phyloP scores from a whole-genome alignment of 208 protist genomes.

The Trypanosomatidae sp. region DNA sequence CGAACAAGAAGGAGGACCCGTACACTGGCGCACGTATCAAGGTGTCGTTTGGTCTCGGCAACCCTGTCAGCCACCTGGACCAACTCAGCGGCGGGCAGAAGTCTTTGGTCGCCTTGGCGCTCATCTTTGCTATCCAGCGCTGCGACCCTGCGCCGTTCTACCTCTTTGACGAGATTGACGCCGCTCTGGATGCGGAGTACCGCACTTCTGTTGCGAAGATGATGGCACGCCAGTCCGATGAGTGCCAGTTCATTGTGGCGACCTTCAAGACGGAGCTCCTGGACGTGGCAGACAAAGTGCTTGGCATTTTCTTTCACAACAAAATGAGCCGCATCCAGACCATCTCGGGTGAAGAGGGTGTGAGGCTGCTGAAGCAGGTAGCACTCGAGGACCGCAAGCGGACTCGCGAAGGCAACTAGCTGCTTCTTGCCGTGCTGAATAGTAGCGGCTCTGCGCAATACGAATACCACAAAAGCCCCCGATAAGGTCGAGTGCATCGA shows the following conservation, averaged over 20 bases:
- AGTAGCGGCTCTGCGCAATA: background rate
- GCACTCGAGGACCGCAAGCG: slow-evolving; percentile 67
- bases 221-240: slow-evolving; percentile 89
- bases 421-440: too few species aligned
- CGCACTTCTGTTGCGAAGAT: slow-evolving; percentile 90
- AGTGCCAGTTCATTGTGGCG: slow-evolving; percentile 98
- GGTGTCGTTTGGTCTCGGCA: slow-evolving; percentile 88
- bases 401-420: slow-evolving; percentile 36
- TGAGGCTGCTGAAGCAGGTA: slow-evolving; percentile 57
- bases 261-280: slow-evolving; percentile 98
- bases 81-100: slow-evolving; percentile 98
- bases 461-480: background rate
- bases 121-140: slow-evolving; percentile 99
- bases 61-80: slow-evolving; percentile 78
- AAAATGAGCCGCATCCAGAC: slow-evolving; percentile 93
- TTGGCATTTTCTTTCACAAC: slow-evolving; percentile 96
- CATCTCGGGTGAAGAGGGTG: slow-evolving; percentile 73
- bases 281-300: slow-evolving; percentile 91
- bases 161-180: slow-evolving; percentile 99
- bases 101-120: slow-evolving; percentile 97
- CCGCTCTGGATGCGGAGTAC: slow-evolving; percentile 97
- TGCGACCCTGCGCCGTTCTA: slow-evolving; percentile 99
- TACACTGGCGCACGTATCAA: slow-evolving; percentile 94
- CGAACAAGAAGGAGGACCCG: slow-evolving; percentile 52
- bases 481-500: background rate